Conservation (phyloP, 2,329 filamentous ascomycete species). For the Grosmannia clavigera region DNA sequence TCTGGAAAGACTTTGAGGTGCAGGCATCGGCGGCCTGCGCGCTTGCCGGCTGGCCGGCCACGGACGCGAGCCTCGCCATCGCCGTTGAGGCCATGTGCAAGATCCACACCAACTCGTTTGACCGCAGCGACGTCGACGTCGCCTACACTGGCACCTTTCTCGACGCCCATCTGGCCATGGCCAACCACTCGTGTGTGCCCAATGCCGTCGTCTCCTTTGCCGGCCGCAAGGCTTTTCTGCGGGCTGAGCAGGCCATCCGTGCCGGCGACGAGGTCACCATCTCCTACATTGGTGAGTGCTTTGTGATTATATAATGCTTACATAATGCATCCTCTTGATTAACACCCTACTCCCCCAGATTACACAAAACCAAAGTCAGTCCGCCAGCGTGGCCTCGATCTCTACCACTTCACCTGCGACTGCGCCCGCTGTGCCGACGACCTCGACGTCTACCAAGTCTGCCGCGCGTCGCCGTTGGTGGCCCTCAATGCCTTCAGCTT, state of each 20-base stretch:
- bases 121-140: constrained; percentile 39
- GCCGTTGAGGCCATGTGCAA: constrained; percentile 41
- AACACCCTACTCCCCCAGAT: constrained; percentile 23
- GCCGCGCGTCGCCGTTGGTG: constrained; percentile 26
- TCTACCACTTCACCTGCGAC: constrained; percentile 40
- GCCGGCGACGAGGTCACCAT: constrained; percentile 46
- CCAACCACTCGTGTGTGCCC: constrained; percentile 50
- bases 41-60: constrained; percentile 28
- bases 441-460: constrained; percentile 42
- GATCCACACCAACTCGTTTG: constrained; percentile 52
- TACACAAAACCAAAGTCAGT: constrained; percentile 30
- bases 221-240: constrained; percentile 36
- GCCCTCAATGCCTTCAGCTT: constrained; percentile 33
- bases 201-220: constrained; percentile 46
- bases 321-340: background rate
- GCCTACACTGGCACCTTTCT: constrained; percentile 43
- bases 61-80: constrained; percentile 22
- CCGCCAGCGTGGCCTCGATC: constrained; percentile 29
- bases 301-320: background rate
- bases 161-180: constrained; percentile 43
- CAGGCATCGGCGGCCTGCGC: constrained; percentile 38
- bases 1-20: constrained; percentile 35
- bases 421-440: constrained; percentile 38
- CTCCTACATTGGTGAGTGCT: constrained; percentile 43
- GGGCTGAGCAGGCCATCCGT: constrained; percentile 35